Conservation (phyloP, 257 asterid genomes). For the Fraxinus pennsylvanica region DNA sequence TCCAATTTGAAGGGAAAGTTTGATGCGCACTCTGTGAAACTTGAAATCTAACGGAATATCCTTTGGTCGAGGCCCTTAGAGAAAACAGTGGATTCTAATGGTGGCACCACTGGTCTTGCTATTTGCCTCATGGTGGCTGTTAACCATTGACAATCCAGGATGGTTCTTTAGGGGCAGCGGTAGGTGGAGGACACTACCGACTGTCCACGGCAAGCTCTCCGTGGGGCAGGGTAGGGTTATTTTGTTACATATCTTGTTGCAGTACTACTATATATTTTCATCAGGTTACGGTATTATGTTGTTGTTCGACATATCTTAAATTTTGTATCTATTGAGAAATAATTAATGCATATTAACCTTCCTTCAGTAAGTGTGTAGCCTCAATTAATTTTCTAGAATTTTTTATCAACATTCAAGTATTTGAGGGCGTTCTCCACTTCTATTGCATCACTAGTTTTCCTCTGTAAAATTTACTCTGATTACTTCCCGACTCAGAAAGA, state of each 20-base stretch:
- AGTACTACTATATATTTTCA: background rate
- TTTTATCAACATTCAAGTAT: background rate
- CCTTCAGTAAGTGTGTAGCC: background rate
- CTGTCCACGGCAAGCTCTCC: background rate
- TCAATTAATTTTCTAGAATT: background rate
- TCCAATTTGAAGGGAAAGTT: slow-evolving; percentile 85
- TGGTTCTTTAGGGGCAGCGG: background rate
- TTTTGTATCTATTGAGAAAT: background rate
- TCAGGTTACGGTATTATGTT: background rate
- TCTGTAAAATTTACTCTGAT: background rate
- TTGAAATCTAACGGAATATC: background rate
- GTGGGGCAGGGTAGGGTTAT: background rate
- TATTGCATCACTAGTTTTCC: background rate
- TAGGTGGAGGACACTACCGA: background rate
- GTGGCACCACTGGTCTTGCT: background rate
- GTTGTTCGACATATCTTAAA: background rate
- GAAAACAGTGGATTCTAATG: background rate
- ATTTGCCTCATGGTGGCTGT: background rate
- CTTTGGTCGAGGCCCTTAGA: background rate
- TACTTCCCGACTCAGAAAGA: too few relatives aligned
- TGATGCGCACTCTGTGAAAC: slow-evolving; percentile 35
- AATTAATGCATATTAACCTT: background rate
- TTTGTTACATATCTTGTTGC: background rate
- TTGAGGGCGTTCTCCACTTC: background rate
- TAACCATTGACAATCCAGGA: background rate